Percentiles rank a stretch among this genome's conserved stretches.
These are phyloP conservation scores for Paramecium caudatum DNA, from an alignment of 73 alveolate species.

Conservation along the genomic window DNA sequence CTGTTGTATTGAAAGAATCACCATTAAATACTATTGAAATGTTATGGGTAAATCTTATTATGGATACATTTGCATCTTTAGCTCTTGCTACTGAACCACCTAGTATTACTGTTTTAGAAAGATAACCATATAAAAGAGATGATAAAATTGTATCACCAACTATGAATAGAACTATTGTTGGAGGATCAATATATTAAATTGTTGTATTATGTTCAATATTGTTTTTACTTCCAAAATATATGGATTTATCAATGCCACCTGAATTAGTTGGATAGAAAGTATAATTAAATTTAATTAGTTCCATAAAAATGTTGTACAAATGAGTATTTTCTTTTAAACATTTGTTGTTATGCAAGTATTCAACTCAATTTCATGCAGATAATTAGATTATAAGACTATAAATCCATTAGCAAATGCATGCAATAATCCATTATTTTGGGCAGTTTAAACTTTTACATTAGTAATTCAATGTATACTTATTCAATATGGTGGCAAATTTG, in stretches of 20 bases:
- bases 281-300: not conserved
- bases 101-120: constrained; percentile 81
- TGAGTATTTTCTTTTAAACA: constrained; percentile 90
- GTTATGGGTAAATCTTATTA: constrained; percentile 93
- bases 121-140: constrained; percentile 88
- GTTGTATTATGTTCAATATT: constrained; percentile 73
- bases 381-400: constrained; percentile 85
- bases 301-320: constrained; percentile 51
- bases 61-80: constrained; percentile 93
- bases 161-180: constrained; percentile 88
- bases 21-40: constrained; percentile 89
- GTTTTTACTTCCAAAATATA: constrained; percentile 71
- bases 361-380: constrained; percentile 92
- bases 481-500: constrained; percentile 91
- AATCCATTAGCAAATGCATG: constrained; percentile 91
- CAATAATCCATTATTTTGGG: constrained; percentile 84
- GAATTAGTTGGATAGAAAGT: constrained; percentile 38
- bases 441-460: constrained; percentile 80
- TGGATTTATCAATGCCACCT: constrained; percentile 59
- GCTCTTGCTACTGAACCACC: constrained; percentile 99
- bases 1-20: constrained; percentile 82
- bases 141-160: constrained; percentile 86
- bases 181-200: constrained; percentile 82
- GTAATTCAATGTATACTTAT: constrained; percentile 85
- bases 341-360: constrained; percentile 95